Evolutionary conservation across 768 basidiomycete species (phyloP).

Genomic region (Russula ochroleuca): DNA sequence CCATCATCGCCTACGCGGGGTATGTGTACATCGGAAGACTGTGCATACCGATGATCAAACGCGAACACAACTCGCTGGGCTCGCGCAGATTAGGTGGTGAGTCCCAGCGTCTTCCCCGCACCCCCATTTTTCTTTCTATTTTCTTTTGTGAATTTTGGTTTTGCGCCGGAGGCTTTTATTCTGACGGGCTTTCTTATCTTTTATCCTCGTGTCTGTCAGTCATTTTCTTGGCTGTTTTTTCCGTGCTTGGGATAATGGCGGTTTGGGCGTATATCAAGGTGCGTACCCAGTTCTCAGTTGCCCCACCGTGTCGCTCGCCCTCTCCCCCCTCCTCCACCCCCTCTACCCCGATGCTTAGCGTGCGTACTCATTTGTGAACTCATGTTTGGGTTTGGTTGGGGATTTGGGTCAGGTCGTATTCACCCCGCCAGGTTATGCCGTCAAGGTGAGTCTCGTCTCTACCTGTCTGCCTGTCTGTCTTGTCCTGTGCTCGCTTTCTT

Average conservation of each 20-base stretch:
- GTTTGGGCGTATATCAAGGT: slow-evolving; percentile 79
- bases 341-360: neutral
- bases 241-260: slow-evolving; percentile 61
- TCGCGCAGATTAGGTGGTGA: slow-evolving; percentile 59
- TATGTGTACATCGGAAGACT: slow-evolving; percentile 79
- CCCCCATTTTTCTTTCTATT: neutral
- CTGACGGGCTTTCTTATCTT: neutral
- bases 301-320: neutral
- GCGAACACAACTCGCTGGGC: slow-evolving; percentile 42
- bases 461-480: neutral
- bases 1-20: slow-evolving; percentile 57
- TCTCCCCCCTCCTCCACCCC: neutral
- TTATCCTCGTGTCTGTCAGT: slow-evolving; percentile 43
- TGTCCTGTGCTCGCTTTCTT: neutral
- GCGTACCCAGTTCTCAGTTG: slow-evolving; percentile 22
- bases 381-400: neutral
- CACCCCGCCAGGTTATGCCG: slow-evolving; percentile 66
- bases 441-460: slow-evolving; percentile 47
- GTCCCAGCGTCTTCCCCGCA: slow-evolving; percentile 36
- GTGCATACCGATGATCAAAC: slow-evolving; percentile 64
- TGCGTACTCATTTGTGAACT: neutral
- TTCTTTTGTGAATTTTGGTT: neutral
- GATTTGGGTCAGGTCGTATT: slow-evolving; percentile 47
- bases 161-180: neutral
- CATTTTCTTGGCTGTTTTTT: slow-evolving; percentile 59